Base-by-base conservation (phyloP, 73 alveolate genomes). In the Stentor roeselii region DNA sequence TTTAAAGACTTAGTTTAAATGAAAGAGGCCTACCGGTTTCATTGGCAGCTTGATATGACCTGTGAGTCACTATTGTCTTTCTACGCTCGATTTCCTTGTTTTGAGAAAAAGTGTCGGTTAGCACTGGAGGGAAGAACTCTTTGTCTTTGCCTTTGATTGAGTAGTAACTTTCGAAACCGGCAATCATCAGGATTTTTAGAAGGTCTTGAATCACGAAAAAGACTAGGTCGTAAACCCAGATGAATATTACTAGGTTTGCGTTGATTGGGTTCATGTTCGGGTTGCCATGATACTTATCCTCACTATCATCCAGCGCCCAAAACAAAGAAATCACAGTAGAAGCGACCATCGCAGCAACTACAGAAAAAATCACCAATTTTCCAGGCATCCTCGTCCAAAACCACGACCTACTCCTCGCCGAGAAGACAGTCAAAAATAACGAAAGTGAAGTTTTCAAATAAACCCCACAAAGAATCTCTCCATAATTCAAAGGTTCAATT, bases 361-460 rank as follows among this genome's bases (percentile, higher is more conserved):
- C 41, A 27, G 80, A 67, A n/a, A 0, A 0, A 21, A 34, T 67
- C 14, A 67, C 15, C 37, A 67, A 58, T 60, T 50, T 21, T 14
- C 84, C 84, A 0, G 84, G 84, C 84, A 2, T 0, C 77, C 84
- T 76, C 82, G 36, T 36, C 61, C 61, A 36, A 38, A 76, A 76
- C 35, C 30, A 31, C 78, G 82, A 14, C 82, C 6, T 36, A 36
- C 82, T 76, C 3, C 84, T 36, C 1, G 84, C 84, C 15, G 84
- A 36, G 36, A 76, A 76, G 14, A 76, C 84, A 1, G 84, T 76
- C n/a, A 76, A 42, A 76, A 76, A 76, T 1, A n/a, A 15, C 0
- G 80, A 39, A 21, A 76, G 11, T 0, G 84, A 76, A 14, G 36
- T 38, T 2, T 76, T 36, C 77, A 76, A 11, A 42, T 15, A 76